Base-by-base conservation (phyloP, 2,329 filamentous ascomycete species). In the Ampelomyces quisqualis region DNA sequence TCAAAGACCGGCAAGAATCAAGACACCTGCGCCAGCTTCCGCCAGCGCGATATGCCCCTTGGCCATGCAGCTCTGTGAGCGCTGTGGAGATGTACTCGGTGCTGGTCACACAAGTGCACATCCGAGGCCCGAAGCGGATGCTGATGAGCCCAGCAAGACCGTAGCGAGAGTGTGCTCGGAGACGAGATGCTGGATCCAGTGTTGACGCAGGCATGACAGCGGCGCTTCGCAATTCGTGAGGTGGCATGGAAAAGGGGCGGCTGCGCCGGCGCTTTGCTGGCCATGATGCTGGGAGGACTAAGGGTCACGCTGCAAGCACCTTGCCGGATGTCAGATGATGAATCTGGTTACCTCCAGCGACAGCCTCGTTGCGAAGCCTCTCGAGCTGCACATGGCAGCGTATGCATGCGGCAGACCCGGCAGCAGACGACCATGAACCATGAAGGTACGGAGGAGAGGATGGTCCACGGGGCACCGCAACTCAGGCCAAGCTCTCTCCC, bases 21-120 rank as follows among this genome's bases (percentile, higher is more conserved):
- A 44, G 47, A 43, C 39, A 37, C 40, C 30, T 51, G 51, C 50
- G 54, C 56, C 51, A 47, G 47, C 45, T 53, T 55, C 51, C 55
- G 51, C 55, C 55, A 57, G 52, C 51, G 57, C 51, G 49, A 42
- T 41, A 37, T 45, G 44, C 54, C 62, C 61, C 59, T 66, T 58
- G 60, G 42, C 50, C 51, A 57, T 62, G 62, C 55, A 62, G 55
- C 44, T 42, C 44, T 55, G 57, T 47, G 57, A 50, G 40, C 33
- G 51, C 47, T 35, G 54, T 49, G 57, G 47, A 55, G 45, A 52
- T 40, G 22, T n/a, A n/a, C n/a, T n/a, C n/a, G n/a, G n/a, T n/a
- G 48, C 38, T 36, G 7, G 59, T 65, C 40, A 45, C 57, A 64
- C 57, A 32, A 40, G 42, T 46, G 54, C 31, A 40, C 40, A 47